Percentiles rank a stretch among this genome's conserved stretches.
Evolutionary conservation across 208 protist genomes (phyloP).

Genomic region (Leishmania guyanensis): DNA sequence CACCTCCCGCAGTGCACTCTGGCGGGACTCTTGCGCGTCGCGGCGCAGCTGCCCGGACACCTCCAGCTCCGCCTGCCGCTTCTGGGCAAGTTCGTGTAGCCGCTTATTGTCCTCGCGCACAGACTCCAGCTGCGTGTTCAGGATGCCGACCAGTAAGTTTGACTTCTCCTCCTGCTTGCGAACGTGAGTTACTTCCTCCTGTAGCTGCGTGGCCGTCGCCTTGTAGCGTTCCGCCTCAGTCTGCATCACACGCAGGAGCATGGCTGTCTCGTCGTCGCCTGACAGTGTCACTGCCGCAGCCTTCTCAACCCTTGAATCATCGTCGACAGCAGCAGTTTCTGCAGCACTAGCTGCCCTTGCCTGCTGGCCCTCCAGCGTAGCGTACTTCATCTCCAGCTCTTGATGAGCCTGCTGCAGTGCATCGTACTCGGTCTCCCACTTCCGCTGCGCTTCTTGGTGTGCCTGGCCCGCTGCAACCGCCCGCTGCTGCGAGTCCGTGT

Average conservation of each 20-base stretch:
- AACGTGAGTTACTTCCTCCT: slow-evolving; percentile 62
- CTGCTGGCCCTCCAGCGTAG: slow-evolving; percentile 21
- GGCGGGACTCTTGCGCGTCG: slow-evolving; percentile 40
- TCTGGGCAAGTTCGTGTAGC: slow-evolving; percentile 53
- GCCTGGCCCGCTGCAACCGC: slow-evolving; percentile 32
- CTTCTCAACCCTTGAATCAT: slow-evolving; percentile 4
- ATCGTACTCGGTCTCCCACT: slow-evolving; percentile 37
- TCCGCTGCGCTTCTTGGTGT: slow-evolving; percentile 25
- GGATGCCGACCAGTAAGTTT: slow-evolving; percentile 75
- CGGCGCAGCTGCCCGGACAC: slow-evolving; percentile 52
- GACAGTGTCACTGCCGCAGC: slow-evolving; percentile 20
- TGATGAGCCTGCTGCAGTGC: slow-evolving; percentile 36
- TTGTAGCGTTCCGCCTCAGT: slow-evolving; percentile 80
- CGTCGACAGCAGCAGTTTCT: slow-evolving; percentile 4
- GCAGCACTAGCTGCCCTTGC: slow-evolving; percentile 9
- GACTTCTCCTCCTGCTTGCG: slow-evolving; percentile 84
- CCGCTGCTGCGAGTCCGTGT: slow-evolving; percentile 41
- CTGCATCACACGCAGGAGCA: slow-evolving; percentile 82
- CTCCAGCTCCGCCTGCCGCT: slow-evolving; percentile 49
- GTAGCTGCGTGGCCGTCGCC: slow-evolving; percentile 55
- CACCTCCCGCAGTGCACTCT: slow-evolving; percentile 47
- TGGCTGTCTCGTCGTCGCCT: slow-evolving; percentile 69
- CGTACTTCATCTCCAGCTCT: slow-evolving; percentile 34
- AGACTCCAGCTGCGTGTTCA: slow-evolving; percentile 87
- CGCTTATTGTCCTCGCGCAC: slow-evolving; percentile 80